A percentile compares a stretch with the other conserved stretches of the same genome.
Conservation (phyloP, 768 basidiomycete species). For the Hygrophorus russula region DNA sequence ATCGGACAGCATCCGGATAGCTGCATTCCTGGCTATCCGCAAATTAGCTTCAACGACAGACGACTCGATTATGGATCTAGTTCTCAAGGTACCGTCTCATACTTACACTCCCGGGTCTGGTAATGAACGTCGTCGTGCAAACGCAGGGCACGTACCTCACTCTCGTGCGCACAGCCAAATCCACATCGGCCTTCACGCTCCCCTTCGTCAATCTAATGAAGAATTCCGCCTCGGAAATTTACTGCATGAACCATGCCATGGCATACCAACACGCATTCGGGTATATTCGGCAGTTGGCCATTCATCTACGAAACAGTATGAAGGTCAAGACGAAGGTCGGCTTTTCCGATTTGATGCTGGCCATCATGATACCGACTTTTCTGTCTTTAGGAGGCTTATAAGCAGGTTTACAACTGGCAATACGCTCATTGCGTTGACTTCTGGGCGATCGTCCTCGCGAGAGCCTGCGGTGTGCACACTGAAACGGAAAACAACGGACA, state of each 20-base stretch:
- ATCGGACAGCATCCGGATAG: constrained; percentile 71
- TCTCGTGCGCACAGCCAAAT: constrained; percentile 73
- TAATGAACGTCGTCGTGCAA: constrained; percentile 1
- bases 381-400: constrained; percentile 64
- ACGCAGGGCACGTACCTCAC: constrained; percentile 77
- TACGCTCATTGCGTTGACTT: constrained; percentile 94
- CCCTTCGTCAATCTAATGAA: constrained; percentile 96
- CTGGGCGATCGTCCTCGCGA: constrained; percentile 82
- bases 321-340: constrained; percentile 75
- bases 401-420: constrained; percentile 98
- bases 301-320: constrained; percentile 86
- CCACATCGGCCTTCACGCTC: constrained; percentile 77
- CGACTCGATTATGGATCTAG: constrained; percentile 70
- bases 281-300: constrained; percentile 90
- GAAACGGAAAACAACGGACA: constrained; percentile 37
- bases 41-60: constrained; percentile 70
- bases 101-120: not conserved
- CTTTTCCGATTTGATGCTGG: constrained; percentile 3
- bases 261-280: constrained; percentile 94
- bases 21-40: constrained; percentile 77
- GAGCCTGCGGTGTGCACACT: constrained; percentile 58
- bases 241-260: constrained; percentile 58
- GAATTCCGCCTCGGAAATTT: constrained; percentile 91
- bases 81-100: constrained; percentile 58
- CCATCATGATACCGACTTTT: not conserved